Percentiles rank a stretch among this genome's conserved stretches.
Conservation (phyloP, 1,284 basidiomycete genomes). For the Rhodotorula sp. region DNA sequence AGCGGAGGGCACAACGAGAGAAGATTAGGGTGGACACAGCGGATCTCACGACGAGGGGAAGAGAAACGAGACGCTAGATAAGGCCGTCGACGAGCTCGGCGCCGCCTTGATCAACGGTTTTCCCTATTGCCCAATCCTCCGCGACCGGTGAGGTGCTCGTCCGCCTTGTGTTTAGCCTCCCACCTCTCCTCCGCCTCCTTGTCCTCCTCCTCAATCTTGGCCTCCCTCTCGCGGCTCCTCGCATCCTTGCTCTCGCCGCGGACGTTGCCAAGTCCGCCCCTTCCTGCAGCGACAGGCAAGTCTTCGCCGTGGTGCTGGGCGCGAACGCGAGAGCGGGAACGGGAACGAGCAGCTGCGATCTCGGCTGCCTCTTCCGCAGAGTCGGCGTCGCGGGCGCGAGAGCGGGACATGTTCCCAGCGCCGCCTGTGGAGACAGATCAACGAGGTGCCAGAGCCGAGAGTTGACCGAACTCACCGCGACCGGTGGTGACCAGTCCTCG, state of each 20-base stretch:
- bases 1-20: background rate
- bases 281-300: constrained; percentile 18
- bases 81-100: too few species aligned
- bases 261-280: constrained; percentile 36
- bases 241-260: constrained; percentile 2
- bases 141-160: constrained; percentile 21
- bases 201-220: constrained; percentile 13
- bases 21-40: background rate
- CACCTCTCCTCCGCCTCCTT: constrained; percentile 21
- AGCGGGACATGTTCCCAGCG: constrained; percentile 40
- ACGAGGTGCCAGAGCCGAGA: background rate
- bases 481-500: constrained; percentile 26
- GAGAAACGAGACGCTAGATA: background rate
- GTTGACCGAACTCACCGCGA: constrained; percentile 11
- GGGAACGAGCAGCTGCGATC: constrained; percentile 30
- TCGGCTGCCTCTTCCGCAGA: constrained; percentile 17
- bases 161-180: constrained; percentile 17
- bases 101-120: background rate
- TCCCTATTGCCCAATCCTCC: constrained; percentile 32
- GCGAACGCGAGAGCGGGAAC: constrained; percentile 31
- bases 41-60: background rate
- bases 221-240: constrained; percentile 3
- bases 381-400: constrained; percentile 30
- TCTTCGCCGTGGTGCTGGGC: constrained; percentile 33
- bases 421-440: constrained; percentile 12